Evolutionary conservation across 805 yeast genomes (phyloP).

Genomic region (Pichia sporocuriosa): DNA sequence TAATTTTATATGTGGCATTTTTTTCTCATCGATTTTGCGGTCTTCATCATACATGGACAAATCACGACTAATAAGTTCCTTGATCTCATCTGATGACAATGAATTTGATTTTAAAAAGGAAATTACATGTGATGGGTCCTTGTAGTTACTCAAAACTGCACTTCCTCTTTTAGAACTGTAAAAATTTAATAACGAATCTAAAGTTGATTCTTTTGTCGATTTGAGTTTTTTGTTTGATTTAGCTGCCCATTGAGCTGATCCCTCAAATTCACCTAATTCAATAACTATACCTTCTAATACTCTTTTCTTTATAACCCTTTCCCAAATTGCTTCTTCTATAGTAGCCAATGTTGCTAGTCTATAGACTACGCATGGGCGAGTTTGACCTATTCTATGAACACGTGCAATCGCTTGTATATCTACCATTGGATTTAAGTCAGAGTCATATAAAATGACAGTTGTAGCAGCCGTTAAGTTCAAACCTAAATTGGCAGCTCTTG

Average conservation of each 20-base stretch:
- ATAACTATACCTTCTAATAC: conserved; percentile 71
- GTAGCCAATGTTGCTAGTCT: conserved; percentile 73
- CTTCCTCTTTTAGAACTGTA: conserved; percentile 28
- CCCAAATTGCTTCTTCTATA: conserved; percentile 74
- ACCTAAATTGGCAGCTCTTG: conserved; percentile 94
- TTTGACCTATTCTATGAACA: conserved; percentile 90
- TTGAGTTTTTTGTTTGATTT: conserved; percentile 1
- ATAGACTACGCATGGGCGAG: conserved; percentile 72
- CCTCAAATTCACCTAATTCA: conserved; percentile 53
- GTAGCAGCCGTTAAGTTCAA: conserved; percentile 83
- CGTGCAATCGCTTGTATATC: conserved; percentile 96
- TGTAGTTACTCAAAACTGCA: conserved; percentile 1
- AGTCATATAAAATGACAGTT: conserved; percentile 82
- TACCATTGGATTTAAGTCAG: conserved; percentile 97
- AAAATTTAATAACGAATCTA: conserved; percentile 34
- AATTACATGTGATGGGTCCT: not conserved
- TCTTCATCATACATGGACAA: not conserved
- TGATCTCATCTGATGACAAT: conserved; percentile 37
- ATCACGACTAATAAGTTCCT: conserved; percentile 30
- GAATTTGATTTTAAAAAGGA: conserved; percentile 2
- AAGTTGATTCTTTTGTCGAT: conserved; percentile 13
- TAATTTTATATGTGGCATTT: conserved; percentile 8
- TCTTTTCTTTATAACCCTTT: conserved; percentile 75
- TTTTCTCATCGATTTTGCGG: not conserved
- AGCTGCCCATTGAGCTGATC: conserved; percentile 16